phyloP scores from a whole-genome alignment of 805 yeast genomes.

The Lachancea lanzarotensis region DNA sequence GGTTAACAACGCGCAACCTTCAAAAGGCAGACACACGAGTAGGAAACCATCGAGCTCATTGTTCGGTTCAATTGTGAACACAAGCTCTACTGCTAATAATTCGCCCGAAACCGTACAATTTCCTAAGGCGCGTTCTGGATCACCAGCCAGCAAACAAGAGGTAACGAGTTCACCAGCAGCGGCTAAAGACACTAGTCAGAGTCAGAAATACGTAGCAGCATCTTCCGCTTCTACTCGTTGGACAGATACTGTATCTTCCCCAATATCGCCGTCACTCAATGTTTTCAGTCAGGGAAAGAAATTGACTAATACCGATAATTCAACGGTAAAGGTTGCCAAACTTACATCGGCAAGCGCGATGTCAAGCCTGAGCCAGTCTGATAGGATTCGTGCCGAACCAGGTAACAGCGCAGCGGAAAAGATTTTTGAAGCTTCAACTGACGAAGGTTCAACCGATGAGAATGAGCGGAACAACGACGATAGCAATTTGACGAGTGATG shows the following conservation, averaged over 20 bases:
- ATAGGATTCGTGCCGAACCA: not conserved
- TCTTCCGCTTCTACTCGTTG: no score
- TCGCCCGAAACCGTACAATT: conserved; percentile 5
- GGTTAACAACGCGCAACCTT: conserved; percentile 3
- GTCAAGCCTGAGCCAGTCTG: no score
- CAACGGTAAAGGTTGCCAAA: no score
- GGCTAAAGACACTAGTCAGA: not conserved
- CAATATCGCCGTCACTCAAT: no score
- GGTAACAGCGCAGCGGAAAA: not conserved
- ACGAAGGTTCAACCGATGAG: conserved; percentile 14
- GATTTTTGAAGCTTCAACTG: not conserved
- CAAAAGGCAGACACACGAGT: conserved; percentile 5
- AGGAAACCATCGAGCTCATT: conserved; percentile 27
- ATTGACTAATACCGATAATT: no score
- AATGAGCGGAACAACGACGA: conserved; percentile 1
- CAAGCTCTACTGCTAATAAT: conserved; percentile 1
- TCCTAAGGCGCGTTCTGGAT: not conserved
- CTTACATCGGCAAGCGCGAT: no score
- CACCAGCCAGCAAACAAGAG: not conserved
- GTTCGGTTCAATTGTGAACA: conserved; percentile 18
- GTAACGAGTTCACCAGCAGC: not conserved
- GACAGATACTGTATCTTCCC: no score
- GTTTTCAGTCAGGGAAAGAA: no score
- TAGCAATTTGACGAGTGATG: conserved; percentile 12
- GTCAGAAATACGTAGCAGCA: no score